A percentile compares a stretch with the other conserved stretches of the same genome.
These are phyloP conservation scores for Priceomyces carsonii DNA, from an alignment of 805 yeast genomes.

Conservation along the genomic window DNA sequence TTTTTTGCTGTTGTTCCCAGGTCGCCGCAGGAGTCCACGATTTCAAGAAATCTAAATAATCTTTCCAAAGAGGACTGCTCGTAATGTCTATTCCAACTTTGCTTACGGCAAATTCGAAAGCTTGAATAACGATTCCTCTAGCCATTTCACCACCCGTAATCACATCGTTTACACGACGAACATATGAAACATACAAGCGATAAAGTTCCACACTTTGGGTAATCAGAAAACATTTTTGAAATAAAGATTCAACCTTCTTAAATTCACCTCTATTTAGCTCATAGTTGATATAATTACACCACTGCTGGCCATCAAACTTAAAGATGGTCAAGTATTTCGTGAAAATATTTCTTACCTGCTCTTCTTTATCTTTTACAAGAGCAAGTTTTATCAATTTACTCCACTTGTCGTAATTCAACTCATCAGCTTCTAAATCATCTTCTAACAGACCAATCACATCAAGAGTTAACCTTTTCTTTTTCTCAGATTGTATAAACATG, in stretches of 20 bases:
- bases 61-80: constrained; percentile 75
- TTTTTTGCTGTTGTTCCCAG: constrained; percentile 84
- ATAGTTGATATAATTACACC: constrained; percentile 71
- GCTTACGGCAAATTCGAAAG: constrained; percentile 79
- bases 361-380: constrained; percentile 54
- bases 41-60: constrained; percentile 76
- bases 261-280: constrained; percentile 67
- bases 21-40: constrained; percentile 75
- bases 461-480: constrained; percentile 27
- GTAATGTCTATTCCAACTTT: constrained; percentile 78
- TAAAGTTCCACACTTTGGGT: constrained; percentile 70
- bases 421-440: constrained; percentile 52
- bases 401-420: constrained; percentile 60
- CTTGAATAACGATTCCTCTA: constrained; percentile 68
- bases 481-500: constrained; percentile 14
- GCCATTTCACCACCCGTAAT: constrained; percentile 84
- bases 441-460: constrained; percentile 63
- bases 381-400: constrained; percentile 51
- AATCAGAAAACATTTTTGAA: constrained; percentile 61
- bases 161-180: constrained; percentile 66
- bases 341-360: constrained; percentile 57
- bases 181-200: constrained; percentile 75
- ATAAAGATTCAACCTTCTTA: constrained; percentile 62
- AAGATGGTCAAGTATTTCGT: constrained; percentile 63
- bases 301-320: constrained; percentile 64